These are phyloP conservation scores for Arthrobotrys musiformis DNA, from an alignment of 2,329 filamentous ascomycete genomes.

Conservation along the genomic window DNA sequence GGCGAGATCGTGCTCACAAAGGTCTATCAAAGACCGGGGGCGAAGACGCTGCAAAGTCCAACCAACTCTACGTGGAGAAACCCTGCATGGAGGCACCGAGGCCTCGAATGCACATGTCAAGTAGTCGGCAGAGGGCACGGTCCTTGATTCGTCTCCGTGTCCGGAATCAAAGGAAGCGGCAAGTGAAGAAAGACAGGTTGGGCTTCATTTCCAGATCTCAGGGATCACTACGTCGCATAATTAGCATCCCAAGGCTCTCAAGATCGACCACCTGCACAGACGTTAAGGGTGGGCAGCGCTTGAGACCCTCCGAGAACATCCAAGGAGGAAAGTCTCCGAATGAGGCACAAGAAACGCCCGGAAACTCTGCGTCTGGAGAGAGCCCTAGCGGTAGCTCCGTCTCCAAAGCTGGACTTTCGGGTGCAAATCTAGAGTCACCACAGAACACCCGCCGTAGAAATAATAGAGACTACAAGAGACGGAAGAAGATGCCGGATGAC, in stretches of 20 bases:
- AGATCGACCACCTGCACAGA: background rate
- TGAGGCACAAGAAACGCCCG: slow-evolving; percentile 4
- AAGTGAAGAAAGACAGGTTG: slow-evolving; percentile 19
- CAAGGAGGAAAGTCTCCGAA: background rate
- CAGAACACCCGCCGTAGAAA: slow-evolving; percentile 4
- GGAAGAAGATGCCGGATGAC: slow-evolving; percentile 40
- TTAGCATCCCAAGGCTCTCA: slow-evolving; percentile 17
- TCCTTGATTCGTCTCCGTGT: slow-evolving; percentile 26
- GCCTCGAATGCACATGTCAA: slow-evolving; percentile 6
- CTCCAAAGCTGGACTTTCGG: background rate
- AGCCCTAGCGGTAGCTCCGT: slow-evolving; percentile 4
- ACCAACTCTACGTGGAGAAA: slow-evolving; percentile 11
- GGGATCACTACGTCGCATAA: slow-evolving; percentile 28
- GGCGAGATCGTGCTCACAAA: background rate
- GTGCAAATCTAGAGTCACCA: slow-evolving; percentile 14
- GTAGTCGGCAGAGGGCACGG: slow-evolving; percentile 15
- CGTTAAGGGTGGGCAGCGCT: background rate
- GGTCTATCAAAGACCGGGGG: slow-evolving; percentile 3
- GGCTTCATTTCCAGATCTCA: slow-evolving; percentile 30
- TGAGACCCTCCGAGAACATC: background rate
- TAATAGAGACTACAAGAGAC: slow-evolving; percentile 35
- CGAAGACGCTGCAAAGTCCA: background rate
- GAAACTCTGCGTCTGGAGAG: background rate
- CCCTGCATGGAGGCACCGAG: slow-evolving; percentile 2
- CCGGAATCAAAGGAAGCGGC: slow-evolving; percentile 21